Conservation (phyloP, 371 early-diverging fungal genomes). For the Fennellomyces sp. region DNA sequence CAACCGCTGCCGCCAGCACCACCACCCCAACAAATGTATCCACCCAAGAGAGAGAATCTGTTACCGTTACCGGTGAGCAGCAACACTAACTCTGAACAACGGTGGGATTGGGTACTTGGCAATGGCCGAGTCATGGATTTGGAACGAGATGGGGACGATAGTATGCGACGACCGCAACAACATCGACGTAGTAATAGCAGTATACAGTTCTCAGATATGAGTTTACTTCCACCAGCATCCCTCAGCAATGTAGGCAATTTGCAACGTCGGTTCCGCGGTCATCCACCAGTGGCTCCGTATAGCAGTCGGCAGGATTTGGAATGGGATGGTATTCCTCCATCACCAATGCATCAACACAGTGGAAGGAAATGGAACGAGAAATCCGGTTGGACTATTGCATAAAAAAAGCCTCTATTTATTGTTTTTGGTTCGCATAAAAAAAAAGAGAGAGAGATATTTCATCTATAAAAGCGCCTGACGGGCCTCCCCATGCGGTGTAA, state of each 20-base stretch:
- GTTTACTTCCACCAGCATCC: conserved; percentile 13
- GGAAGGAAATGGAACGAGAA: conserved; percentile 21
- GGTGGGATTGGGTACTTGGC: conserved; percentile 11
- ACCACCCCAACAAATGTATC: conserved; percentile 9
- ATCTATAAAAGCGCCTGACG: too few species aligned
- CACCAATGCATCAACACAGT: conserved; percentile 2
- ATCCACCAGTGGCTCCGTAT: conserved; percentile 18
- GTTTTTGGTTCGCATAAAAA: too few species aligned
- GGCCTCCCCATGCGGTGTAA: too few species aligned
- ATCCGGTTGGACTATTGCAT: conserved; percentile 30
- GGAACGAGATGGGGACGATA: conserved; percentile 25
- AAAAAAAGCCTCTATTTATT: too few species aligned
- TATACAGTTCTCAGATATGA: conserved; percentile 28
- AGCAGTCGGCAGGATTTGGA: conserved; percentile 47
- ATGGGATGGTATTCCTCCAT: conserved; percentile 42
- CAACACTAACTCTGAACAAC: background rate
- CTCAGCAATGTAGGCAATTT: conserved; percentile 28
- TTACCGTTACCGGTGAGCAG: conserved; percentile 9
- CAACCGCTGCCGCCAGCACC: conserved; percentile 34
- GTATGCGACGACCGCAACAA: conserved; percentile 8
- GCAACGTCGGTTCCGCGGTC: conserved; percentile 45
- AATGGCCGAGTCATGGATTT: conserved; percentile 14
- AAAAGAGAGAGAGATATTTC: too few species aligned
- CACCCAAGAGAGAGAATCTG: background rate
- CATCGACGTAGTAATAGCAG: conserved; percentile 44